These are phyloP conservation scores for Nicotiana obtusifolia DNA, from an alignment of 257 asterid genomes.

Conservation along the genomic window DNA sequence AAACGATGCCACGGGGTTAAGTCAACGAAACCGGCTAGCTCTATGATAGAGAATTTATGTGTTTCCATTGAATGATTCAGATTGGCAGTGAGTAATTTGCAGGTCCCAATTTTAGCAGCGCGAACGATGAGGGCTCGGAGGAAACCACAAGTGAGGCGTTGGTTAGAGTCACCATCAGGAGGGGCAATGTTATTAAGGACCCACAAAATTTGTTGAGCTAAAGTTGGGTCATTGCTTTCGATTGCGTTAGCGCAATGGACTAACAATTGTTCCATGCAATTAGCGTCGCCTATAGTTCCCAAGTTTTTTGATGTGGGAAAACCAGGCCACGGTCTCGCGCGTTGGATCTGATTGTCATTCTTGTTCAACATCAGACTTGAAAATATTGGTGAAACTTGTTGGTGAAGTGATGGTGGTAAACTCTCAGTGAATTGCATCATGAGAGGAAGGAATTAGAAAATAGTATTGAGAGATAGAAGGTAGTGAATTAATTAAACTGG, in stretches of 20 bases:
- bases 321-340: slow-evolving; percentile 52
- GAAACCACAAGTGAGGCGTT: slow-evolving; percentile 83
- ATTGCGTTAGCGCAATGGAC: slow-evolving; percentile 88
- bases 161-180: slow-evolving; percentile 90
- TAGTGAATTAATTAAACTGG: neutral
- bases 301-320: slow-evolving; percentile 49
- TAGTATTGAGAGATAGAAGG: neutral
- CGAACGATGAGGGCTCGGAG: slow-evolving; percentile 86
- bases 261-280: slow-evolving; percentile 87
- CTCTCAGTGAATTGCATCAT: slow-evolving; percentile 73
- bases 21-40: slow-evolving; percentile 82
- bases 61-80: slow-evolving; percentile 25
- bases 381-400: slow-evolving; percentile 32
- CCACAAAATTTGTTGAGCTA: slow-evolving; percentile 92
- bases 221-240: slow-evolving; percentile 79
- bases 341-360: slow-evolving; percentile 17
- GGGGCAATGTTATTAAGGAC: slow-evolving; percentile 93
- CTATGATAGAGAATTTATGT: slow-evolving; percentile 69
- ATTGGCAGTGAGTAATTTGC: slow-evolving; percentile 55
- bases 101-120: slow-evolving; percentile 55
- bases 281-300: slow-evolving; percentile 53
- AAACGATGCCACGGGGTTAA: slow-evolving; percentile 96
- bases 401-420: slow-evolving; percentile 24
- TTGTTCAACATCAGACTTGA: slow-evolving; percentile 29
- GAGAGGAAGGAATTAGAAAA: neutral